Base-by-base conservation (phyloP, 2,329 filamentous ascomycete species). In the Rhexocercosporidium sp. region DNA sequence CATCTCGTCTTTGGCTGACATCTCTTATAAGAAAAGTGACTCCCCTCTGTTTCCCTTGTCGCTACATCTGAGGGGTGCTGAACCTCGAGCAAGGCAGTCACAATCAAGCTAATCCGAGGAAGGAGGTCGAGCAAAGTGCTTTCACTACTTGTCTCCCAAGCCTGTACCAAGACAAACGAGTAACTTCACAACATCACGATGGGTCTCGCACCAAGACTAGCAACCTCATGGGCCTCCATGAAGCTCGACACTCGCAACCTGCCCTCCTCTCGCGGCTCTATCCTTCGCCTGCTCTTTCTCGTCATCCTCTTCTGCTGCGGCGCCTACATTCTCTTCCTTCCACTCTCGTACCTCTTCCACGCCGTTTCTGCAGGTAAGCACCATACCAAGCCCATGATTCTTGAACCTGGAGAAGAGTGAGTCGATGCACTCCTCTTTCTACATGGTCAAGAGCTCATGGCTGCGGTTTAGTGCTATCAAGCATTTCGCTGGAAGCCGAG, bases 401-500 rank as follows among this genome's bases (percentile, higher is more conserved):
- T 64, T 53, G 66, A 67, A 14, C 59, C 51, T 44, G 69, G 69
- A 62, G 70, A 70, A 51, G 70, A 69, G 71, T 72, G 66, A 56
- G 54, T 62, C 25, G 18, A 37, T 0, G 34, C 12, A 20, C 29
- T 41, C 20, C 34, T 37, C 47, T 18, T 31, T 44, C n/a, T 57
- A 3, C 27, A 9, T 18, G 31, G 25, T 62, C 3, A 67, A 34
- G 39, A 18, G 12, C 56, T 65, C 53, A 61, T 20, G 1, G 20
- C 34, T 46, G 14, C 54, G 20, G 34, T 49, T 27, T 47, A 73
- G 71, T 64, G 54, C 63, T 25, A 61, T 73, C 49, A 68, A 70
- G 54, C 66, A 70, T 54, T 74, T 72, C 60, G 47, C 66, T 14
- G 72, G 71, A 63, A 73, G 70, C 60, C 66, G 64, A 69, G 71